Base-by-base conservation (phyloP, 257 asterid genomes). In the Solanum tacnaense region DNA sequence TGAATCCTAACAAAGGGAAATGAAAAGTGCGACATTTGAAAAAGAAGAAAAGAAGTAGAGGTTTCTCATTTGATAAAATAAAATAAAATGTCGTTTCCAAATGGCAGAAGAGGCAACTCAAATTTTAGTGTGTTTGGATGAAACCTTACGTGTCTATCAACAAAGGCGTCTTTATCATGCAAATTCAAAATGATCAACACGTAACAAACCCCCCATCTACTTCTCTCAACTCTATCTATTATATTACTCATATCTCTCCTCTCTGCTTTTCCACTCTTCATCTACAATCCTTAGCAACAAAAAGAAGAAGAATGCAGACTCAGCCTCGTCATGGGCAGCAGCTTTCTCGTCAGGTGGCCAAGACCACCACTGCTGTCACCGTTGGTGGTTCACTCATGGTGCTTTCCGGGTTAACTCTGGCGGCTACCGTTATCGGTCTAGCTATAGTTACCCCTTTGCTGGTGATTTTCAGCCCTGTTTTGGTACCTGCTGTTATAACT, bases 341-440 rank as follows among this genome's bases (percentile, higher is more conserved):
- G 88, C 92, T 94, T 5, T 87, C 96, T 68, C 96, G 86, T 87
- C 95, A 94, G 89, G 96, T 95, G 86, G 98, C 96, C 56, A 96
- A 94, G 83, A 92, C 98, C 87, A 93, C 99, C 89, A 95, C 99
- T 49, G 99, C 99, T 56, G 96, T 95, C 41, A 94, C 99, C 21
- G 86, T 96, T 2, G 99, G 98, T 49, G 98, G 98, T 15, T 94
- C 98, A 1, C 96, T 96, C 41, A 94, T 95, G 96, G 93, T 94
- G 87, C 93, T 96, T 9, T 95, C 99, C 21, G 98, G 98, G 72
- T 90, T 96, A 15, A 95, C 98, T 0, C 92, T 96, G 5, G 96
- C 94, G 0, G 98, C 96, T 36, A 95, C 99, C 7, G 95, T 96
- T n/a, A 93, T 96, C 75, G 97, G 93, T 52, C 94, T 96, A 3